Evolutionary conservation across 2,329 filamentous ascomycete genomes (phyloP).

Genomic region (Colletotrichum lentis): DNA sequence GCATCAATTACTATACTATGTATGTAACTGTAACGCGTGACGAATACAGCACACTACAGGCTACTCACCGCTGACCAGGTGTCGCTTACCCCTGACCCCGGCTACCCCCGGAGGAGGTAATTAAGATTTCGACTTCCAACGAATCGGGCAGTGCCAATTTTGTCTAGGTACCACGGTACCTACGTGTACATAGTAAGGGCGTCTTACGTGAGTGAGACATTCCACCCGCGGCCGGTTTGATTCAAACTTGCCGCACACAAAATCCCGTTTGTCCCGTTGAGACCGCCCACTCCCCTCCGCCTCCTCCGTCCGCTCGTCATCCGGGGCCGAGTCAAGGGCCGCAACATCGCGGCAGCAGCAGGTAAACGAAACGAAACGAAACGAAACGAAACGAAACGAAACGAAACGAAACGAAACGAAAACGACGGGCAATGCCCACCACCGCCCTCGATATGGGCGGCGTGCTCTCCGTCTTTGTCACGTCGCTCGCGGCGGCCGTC

Average conservation of each 20-base stretch:
- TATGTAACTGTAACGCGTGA: not conserved
- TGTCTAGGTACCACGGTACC: not conserved
- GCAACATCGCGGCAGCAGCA: not conserved
- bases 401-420: too few relatives aligned
- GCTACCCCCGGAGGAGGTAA: not conserved
- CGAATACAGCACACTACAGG: not conserved
- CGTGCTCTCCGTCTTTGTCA: not conserved
- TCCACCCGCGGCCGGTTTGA: not conserved
- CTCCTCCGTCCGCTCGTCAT: not conserved
- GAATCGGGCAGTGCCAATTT: not conserved
- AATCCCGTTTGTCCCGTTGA: not conserved
- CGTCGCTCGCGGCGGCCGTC: slow-evolving; percentile 15
- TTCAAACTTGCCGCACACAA: not conserved
- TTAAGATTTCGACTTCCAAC: not conserved
- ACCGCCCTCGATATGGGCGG: slow-evolving; percentile 9
- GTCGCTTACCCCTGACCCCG: not conserved
- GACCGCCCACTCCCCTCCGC: too few relatives aligned
- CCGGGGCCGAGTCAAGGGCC: not conserved
- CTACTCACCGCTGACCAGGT: too few relatives aligned
- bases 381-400: too few relatives aligned
- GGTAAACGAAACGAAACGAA: not conserved
- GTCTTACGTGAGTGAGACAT: too few relatives aligned
- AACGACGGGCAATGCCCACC: not conserved
- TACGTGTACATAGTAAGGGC: not conserved
- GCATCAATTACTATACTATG: too few relatives aligned